A percentile compares a stretch with the other conserved stretches of the same genome.
These are phyloP conservation scores for Seminavis robusta DNA, from an alignment of 108 stramenopile genomes.

Conservation along the genomic window DNA sequence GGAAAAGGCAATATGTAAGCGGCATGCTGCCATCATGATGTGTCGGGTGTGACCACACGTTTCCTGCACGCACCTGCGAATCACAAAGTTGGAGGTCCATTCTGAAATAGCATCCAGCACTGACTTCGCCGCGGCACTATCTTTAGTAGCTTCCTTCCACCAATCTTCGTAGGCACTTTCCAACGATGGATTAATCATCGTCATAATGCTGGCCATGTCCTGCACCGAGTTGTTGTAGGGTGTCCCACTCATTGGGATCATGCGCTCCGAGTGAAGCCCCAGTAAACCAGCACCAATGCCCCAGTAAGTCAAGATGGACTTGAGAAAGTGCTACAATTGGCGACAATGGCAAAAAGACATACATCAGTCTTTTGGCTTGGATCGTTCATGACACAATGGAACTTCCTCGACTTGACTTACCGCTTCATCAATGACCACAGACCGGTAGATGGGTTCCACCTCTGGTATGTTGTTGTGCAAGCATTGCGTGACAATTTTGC, in stretches of 20 bases:
- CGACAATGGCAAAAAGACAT: neutral
- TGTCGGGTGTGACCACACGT: constrained; percentile 18
- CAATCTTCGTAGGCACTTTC: constrained; percentile 12
- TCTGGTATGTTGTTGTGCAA: neutral
- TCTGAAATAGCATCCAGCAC: neutral
- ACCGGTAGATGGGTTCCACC: constrained; percentile 19
- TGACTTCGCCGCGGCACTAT: neutral
- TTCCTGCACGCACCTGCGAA: constrained; percentile 15
- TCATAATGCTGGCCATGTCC: constrained; percentile 35
- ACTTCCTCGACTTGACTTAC: neutral
- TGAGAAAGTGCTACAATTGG: constrained; percentile 11
- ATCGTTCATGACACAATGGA: neutral
- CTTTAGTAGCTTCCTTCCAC: constrained; percentile 25
- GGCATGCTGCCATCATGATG: no score
- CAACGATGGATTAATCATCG: constrained; percentile 20
- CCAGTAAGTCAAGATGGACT: constrained; percentile 15
- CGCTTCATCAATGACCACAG: constrained; percentile 40
- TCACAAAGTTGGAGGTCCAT: constrained; percentile 7
- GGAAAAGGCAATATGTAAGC: no score
- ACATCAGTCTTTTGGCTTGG: neutral
- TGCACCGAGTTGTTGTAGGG: constrained; percentile 41
- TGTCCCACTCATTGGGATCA: constrained; percentile 30
- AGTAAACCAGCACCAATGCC: neutral
- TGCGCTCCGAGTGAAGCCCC: constrained; percentile 7
- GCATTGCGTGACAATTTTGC: constrained; percentile 9